phyloP scores from a whole-genome alignment of 1,284 basidiomycete genomes.

The Cutaneotrichosporon mucoides region DNA sequence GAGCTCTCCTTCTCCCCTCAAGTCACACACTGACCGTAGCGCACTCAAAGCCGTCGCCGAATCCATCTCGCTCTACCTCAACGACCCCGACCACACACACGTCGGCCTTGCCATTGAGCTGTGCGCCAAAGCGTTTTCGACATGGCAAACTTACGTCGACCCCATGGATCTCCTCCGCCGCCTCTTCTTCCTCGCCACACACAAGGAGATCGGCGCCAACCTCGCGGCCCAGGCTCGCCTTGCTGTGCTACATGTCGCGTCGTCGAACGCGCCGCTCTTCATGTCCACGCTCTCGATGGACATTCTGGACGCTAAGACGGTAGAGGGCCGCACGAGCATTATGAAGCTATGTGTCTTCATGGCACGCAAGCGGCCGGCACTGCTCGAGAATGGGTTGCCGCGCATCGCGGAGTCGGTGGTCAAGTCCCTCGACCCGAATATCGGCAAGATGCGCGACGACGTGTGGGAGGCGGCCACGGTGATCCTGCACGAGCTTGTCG shows the following conservation, averaged over 20 bases:
- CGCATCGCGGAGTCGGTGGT: slow-evolving; percentile 91
- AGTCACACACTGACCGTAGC: background rate
- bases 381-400: slow-evolving; percentile 81
- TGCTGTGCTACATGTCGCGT: slow-evolving; percentile 80
- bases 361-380: slow-evolving; percentile 84
- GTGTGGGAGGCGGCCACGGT: slow-evolving; percentile 88
- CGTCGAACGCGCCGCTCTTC: slow-evolving; percentile 79
- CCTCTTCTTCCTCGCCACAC: slow-evolving; percentile 76
- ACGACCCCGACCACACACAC: slow-evolving; percentile 63
- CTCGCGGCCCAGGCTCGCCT: slow-evolving; percentile 59
- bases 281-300: slow-evolving; percentile 92
- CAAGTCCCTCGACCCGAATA: slow-evolving; percentile 90
- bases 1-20: slow-evolving; percentile 14
- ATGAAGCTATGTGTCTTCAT: slow-evolving; percentile 92
- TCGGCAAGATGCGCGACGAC: slow-evolving; percentile 74
- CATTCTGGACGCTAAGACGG: slow-evolving; percentile 71
- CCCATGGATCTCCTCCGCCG: slow-evolving; percentile 82
- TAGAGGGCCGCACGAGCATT: slow-evolving; percentile 79
- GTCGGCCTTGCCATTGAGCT: slow-evolving; percentile 80
- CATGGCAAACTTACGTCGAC: slow-evolving; percentile 93
- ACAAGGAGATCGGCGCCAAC: slow-evolving; percentile 57
- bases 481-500: slow-evolving; percentile 83
- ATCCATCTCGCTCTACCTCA: slow-evolving; percentile 71
- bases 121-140: slow-evolving; percentile 80
- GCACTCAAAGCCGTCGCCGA: slow-evolving; percentile 62